Percentiles rank a stretch among this genome's conserved stretches.
These are phyloP conservation scores for Senna tora DNA, from an alignment of 306 rosid genomes.

Conservation along the genomic window DNA sequence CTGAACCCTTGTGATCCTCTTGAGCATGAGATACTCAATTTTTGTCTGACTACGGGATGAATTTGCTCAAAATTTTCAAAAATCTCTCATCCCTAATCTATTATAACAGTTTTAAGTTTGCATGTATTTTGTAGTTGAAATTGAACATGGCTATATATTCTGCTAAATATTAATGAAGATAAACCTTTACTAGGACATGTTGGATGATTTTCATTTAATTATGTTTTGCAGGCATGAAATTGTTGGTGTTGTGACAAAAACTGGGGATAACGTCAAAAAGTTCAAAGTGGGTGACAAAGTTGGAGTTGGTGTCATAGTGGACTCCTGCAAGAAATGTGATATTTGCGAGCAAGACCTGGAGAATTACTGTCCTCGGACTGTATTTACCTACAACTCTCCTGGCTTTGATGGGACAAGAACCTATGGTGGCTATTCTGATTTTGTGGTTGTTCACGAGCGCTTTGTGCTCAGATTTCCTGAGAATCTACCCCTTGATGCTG, in stretches of 20 bases:
- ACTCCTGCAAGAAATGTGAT: conserved; percentile 78
- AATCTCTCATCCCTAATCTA: not conserved
- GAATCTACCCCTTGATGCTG: conserved; percentile 74
- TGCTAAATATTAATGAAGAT: conserved; percentile 6
- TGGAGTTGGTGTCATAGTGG: conserved; percentile 90
- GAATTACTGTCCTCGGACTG: conserved; percentile 67
- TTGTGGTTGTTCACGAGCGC: conserved; percentile 71
- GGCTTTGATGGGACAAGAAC: conserved; percentile 57
- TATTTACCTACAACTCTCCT: conserved; percentile 62
- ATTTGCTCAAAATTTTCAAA: not conserved
- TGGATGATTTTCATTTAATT: not conserved
- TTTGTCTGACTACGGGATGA: not conserved
- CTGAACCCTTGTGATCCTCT: not conserved
- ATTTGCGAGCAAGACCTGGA: conserved; percentile 74
- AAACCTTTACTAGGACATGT: not conserved
- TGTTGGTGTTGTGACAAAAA: conserved; percentile 68
- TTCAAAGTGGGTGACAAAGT: conserved; percentile 82
- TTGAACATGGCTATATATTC: conserved; percentile 9
- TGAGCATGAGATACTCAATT: not conserved
- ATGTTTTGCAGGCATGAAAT: conserved; percentile 79
- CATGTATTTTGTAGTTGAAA: not conserved
- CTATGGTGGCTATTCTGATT: conserved; percentile 86
- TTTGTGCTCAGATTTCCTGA: conserved; percentile 72
- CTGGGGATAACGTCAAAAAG: conserved; percentile 67
- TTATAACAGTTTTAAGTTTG: conserved; percentile 3